These are phyloP conservation scores for Macrophomina pseudophaseolina DNA, from an alignment of 2,329 filamentous ascomycete species.

Conservation along the genomic window DNA sequence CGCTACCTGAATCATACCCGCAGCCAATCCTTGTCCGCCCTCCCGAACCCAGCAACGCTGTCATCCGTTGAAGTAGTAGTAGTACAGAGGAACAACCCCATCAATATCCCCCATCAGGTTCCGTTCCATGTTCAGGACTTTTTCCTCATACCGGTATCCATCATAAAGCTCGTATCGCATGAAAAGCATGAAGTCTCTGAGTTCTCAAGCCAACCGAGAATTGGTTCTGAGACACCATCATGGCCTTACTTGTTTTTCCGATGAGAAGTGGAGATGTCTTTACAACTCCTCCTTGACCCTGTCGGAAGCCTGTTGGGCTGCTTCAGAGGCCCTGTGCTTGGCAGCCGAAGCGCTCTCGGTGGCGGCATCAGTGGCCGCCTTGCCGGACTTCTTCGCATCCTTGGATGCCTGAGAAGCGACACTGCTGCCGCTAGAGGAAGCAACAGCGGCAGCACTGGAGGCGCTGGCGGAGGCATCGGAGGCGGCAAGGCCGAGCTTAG, in stretches of 20 bases:
- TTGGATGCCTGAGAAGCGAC: slow-evolving; percentile 41
- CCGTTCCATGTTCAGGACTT: neutral
- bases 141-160: neutral
- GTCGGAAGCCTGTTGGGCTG: slow-evolving; percentile 40
- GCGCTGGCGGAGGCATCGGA: slow-evolving; percentile 40
- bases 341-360: slow-evolving; percentile 35
- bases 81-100: slow-evolving; percentile 16
- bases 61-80: neutral
- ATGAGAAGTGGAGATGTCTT: slow-evolving; percentile 3
- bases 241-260: neutral
- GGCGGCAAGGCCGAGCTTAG: slow-evolving; percentile 52
- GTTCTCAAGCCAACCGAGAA: neutral
- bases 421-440: slow-evolving; percentile 41
- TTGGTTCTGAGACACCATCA: neutral
- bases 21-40: neutral
- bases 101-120: neutral
- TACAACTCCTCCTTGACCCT: slow-evolving; percentile 54
- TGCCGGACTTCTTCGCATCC: slow-evolving; percentile 37
- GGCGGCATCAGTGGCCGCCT: slow-evolving; percentile 41
- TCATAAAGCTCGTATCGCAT: slow-evolving; percentile 22
- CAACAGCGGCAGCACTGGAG: slow-evolving; percentile 40
- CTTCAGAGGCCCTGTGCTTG: slow-evolving; percentile 33
- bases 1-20: neutral
- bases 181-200: neutral
- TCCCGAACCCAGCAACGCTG: slow-evolving; percentile 6